These are phyloP conservation scores for Adansonia rubrostipa DNA, from an alignment of 441 rosid species.

Conservation along the genomic window DNA sequence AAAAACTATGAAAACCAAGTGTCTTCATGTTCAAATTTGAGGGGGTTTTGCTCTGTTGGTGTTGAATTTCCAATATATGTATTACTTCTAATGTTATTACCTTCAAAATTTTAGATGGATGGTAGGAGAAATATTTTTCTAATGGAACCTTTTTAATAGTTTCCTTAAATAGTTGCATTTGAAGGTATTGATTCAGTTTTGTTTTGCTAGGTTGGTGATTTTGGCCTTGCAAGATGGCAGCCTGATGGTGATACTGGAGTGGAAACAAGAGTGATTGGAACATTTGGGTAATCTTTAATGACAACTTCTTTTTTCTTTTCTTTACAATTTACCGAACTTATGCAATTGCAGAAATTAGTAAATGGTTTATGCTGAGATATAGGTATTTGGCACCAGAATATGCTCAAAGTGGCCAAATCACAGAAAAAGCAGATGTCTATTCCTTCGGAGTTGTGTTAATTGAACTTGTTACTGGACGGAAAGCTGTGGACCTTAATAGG, in stretches of 20 bases:
- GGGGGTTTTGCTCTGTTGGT: not conserved
- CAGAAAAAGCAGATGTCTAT: slow-evolving; percentile 96
- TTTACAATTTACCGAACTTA: slow-evolving; percentile 12
- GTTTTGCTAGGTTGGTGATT: slow-evolving; percentile 85
- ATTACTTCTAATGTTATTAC: too few relatives aligned
- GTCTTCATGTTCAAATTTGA: not conserved
- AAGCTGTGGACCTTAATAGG: slow-evolving; percentile 87
- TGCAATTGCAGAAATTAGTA: slow-evolving; percentile 27
- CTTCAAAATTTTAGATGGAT: not conserved
- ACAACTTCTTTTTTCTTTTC: slow-evolving; percentile 5
- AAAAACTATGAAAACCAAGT: not conserved
- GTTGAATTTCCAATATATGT: not conserved
- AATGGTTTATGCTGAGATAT: slow-evolving; percentile 29
- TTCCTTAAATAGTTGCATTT: not conserved
- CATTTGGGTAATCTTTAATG: slow-evolving; percentile 74
- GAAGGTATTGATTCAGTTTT: slow-evolving; percentile 13
- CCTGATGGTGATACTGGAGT: slow-evolving; percentile 96
- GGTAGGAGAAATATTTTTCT: not conserved
- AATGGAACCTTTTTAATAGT: not conserved
- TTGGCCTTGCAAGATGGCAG: slow-evolving; percentile 99
- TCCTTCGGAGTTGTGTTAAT: slow-evolving; percentile 93
- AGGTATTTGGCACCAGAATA: slow-evolving; percentile 99
- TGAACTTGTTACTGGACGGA: slow-evolving; percentile 94
- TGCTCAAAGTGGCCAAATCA: slow-evolving; percentile 93
- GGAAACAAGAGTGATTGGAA: slow-evolving; percentile 96